Evolutionary conservation across 192 early-diverging fungal species (phyloP), one percentile per base, ranked within the genome.

Genomic region (Coemansia sp.): DNA sequence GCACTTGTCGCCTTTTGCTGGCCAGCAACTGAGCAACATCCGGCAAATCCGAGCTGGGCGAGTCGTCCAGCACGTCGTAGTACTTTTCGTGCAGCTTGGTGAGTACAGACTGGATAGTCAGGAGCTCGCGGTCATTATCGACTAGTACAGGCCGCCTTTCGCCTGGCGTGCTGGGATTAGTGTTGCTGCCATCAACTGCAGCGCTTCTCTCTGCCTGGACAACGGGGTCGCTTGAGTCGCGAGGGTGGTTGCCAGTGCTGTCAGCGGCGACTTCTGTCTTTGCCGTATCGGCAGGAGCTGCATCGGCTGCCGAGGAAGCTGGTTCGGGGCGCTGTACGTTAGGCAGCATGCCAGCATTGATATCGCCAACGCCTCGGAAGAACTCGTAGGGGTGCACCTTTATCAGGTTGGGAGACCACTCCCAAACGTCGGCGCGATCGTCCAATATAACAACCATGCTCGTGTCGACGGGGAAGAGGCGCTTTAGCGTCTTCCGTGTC

Each of bases 401-500:
- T 45, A 98, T 89, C 25, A 99, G 66, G 79, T 98, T 96, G 6
- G 90, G 92, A 2, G 95, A 91, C 87, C 89, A 94, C 27, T 82
- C 71, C 98, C 98, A 99, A 3, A 99, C 93, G 73, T 99, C 96
- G 0, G 89, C 90, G 22, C 96, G 88, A 79, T 99, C 98, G 71
- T 99, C 98, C 12, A 99, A 84, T 42, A 93, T 91, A 4, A 96
- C 93, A 2, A 97, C 98, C 96, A 99, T 98, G 27, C 91, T 94
- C 36, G 91, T 91, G 77, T 98, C 94, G 59, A 90, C 90, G 9
- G 98, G 96, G 72, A 99, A 98, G 43, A 99, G 82, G 9, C 98
- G 82, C 35, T 89, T 71, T 6, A 98, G 87, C 29, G 81, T 87
- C 82, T 99, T 99, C 37, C 86, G 68, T 0, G 86, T 87, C 66